Percentiles rank a stretch among this genome's conserved stretches.
Evolutionary conservation across 306 rosid species (phyloP).

Genomic region (Dalbergia oliveri): DNA sequence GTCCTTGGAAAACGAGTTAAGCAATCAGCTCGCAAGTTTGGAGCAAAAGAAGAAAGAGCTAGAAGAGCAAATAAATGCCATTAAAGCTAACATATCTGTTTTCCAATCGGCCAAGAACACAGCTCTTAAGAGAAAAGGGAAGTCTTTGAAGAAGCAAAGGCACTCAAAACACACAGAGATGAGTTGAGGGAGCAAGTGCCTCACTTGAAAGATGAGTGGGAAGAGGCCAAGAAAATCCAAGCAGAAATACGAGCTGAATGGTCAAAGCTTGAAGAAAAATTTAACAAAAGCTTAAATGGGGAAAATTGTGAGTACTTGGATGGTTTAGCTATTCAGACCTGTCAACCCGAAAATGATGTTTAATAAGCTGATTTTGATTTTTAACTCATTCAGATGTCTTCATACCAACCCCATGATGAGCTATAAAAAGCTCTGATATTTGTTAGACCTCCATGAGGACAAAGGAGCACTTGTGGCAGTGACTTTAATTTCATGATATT

Average conservation of each 20-base stretch:
- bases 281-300: constrained; percentile 41
- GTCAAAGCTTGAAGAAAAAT: constrained; percentile 59
- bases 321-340: constrained; percentile 27
- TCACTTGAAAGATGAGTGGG: constrained; percentile 48
- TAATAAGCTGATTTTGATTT: constrained; percentile 41
- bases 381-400: constrained; percentile 1
- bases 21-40: constrained; percentile 53
- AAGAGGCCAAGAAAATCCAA: constrained; percentile 60
- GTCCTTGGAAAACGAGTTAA: constrained; percentile 53
- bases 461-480: not conserved
- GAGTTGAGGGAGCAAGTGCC: constrained; percentile 60
- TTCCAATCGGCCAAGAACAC: constrained; percentile 53
- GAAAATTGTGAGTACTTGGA: constrained; percentile 35
- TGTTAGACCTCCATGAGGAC: constrained; percentile 15
- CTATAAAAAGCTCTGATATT: constrained; percentile 38
- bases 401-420: constrained; percentile 38
- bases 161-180: constrained; percentile 55
- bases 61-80: constrained; percentile 56
- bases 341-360: constrained; percentile 37
- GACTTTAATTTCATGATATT: constrained; percentile 34
- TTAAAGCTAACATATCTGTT: constrained; percentile 52
- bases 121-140: constrained; percentile 52
- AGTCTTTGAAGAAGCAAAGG: constrained; percentile 57
- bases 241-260: constrained; percentile 47
- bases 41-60: constrained; percentile 60